Evolutionary conservation across 2,329 filamentous ascomycete genomes (phyloP).

Genomic region (Periconia sp.): DNA sequence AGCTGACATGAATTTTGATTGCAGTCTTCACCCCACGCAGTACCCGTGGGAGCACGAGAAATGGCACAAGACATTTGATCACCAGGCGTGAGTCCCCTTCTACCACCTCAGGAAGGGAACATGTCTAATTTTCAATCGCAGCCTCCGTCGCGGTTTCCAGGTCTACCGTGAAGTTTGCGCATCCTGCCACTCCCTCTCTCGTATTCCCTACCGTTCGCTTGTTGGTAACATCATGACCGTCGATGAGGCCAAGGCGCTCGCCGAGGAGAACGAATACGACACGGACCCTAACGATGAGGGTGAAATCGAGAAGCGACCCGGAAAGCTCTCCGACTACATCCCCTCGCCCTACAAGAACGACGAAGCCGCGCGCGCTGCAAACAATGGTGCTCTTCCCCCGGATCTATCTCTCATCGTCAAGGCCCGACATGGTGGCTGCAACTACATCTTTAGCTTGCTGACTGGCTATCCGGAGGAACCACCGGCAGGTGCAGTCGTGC

Average conservation of each 20-base stretch:
- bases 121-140: constrained; percentile 46
- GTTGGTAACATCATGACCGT: constrained; percentile 93
- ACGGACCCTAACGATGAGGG: constrained; percentile 97
- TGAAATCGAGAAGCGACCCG: constrained; percentile 96
- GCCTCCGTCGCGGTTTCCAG: constrained; percentile 98
- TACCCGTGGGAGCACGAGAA: constrained; percentile 97
- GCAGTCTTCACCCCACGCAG: constrained; percentile 84
- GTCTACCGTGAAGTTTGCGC: constrained; percentile 99
- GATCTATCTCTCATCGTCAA: constrained; percentile 98
- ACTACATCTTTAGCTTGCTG: constrained; percentile 97
- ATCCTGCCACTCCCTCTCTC: constrained; percentile 93
- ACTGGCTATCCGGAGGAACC: constrained; percentile 98
- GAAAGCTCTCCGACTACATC: constrained; percentile 98
- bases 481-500: constrained; percentile 84
- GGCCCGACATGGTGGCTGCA: constrained; percentile 94
- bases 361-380: constrained; percentile 95
- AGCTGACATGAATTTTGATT: constrained; percentile 28
- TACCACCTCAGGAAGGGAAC: neutral
- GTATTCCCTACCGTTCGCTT: constrained; percentile 90
- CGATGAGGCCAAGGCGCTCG: constrained; percentile 95
- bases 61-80: constrained; percentile 95
- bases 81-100: constrained; percentile 78
- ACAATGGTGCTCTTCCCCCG: constrained; percentile 96
- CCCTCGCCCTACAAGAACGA: constrained; percentile 98
- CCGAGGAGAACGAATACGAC: constrained; percentile 98